phyloP scores from a whole-genome alignment of 2,329 filamentous ascomycete genomes.

The Aspergillus quadrilineatus region DNA sequence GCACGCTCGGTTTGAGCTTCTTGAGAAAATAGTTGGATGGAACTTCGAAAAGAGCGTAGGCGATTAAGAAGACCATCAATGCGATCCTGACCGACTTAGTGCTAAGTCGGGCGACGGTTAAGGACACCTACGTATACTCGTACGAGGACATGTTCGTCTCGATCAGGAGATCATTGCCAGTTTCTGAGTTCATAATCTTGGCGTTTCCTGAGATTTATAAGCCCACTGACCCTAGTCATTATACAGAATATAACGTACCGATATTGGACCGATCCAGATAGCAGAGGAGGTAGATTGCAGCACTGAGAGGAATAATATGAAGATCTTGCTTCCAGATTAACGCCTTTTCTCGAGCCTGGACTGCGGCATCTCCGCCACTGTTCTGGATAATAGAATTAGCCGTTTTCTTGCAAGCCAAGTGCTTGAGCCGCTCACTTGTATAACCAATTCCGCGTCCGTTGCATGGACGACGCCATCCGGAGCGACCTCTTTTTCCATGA shows the following conservation, averaged over 20 bases:
- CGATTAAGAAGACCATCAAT: slow-evolving; percentile 50
- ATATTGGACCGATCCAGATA: slow-evolving; percentile 70
- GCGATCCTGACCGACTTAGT: slow-evolving; percentile 36
- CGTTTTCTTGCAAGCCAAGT: neutral
- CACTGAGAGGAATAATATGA: slow-evolving; percentile 63
- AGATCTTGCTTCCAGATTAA: slow-evolving; percentile 61
- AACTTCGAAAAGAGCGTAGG: slow-evolving; percentile 52
- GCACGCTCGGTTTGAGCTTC: slow-evolving; percentile 45
- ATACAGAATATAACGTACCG: slow-evolving; percentile 38
- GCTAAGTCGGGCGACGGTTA: neutral
- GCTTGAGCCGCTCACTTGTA: slow-evolving; percentile 6
- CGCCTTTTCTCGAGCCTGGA: slow-evolving; percentile 26
- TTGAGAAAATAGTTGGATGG: slow-evolving; percentile 54
- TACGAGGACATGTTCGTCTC: slow-evolving; percentile 61
- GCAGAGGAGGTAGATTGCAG: slow-evolving; percentile 65
- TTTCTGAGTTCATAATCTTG: slow-evolving; percentile 63
- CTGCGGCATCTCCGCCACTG: slow-evolving; percentile 9
- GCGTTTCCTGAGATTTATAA: slow-evolving; percentile 51
- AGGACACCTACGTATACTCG: slow-evolving; percentile 54
- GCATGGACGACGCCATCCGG: slow-evolving; percentile 17
- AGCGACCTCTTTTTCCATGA: slow-evolving; percentile 24
- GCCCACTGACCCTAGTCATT: neutral
- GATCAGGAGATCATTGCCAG: slow-evolving; percentile 61
- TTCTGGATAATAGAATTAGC: slow-evolving; percentile 5
- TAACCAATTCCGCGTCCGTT: slow-evolving; percentile 16